Conservation (phyloP, 2,329 filamentous ascomycete species). For the Fragosphaeria purpurea region DNA sequence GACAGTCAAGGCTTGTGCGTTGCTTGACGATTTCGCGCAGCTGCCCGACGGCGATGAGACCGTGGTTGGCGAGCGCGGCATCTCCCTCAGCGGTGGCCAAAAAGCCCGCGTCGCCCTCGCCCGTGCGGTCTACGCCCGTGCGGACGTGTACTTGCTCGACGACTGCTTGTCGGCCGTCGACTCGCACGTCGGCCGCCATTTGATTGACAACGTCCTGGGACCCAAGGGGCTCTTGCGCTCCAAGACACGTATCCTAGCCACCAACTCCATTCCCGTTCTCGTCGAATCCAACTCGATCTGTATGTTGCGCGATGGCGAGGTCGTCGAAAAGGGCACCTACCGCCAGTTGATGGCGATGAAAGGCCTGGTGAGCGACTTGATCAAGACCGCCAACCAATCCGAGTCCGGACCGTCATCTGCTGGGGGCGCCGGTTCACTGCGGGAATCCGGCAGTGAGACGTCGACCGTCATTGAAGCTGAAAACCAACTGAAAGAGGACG, state of each 20-base stretch:
- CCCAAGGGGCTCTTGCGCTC: constrained; percentile 68
- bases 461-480: constrained; percentile 47
- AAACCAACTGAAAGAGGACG: constrained; percentile 51
- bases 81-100: constrained; percentile 90
- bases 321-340: constrained; percentile 84
- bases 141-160: constrained; percentile 92
- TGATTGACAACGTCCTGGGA: constrained; percentile 90
- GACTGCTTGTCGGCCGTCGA: constrained; percentile 96
- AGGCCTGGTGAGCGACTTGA: constrained; percentile 74
- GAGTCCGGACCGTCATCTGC: constrained; percentile 30
- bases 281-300: constrained; percentile 83
- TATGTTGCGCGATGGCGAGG: constrained; percentile 70
- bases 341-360: constrained; percentile 88
- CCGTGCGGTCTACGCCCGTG: constrained; percentile 87
- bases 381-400: constrained; percentile 63
- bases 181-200: constrained; percentile 87
- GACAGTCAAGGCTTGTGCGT: constrained; percentile 82
- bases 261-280: constrained; percentile 87
- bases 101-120: constrained; percentile 90
- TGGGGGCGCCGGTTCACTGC: constrained; percentile 4
- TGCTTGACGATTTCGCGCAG: constrained; percentile 81
- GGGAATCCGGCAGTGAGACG: constrained; percentile 38
- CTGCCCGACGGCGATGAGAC: constrained; percentile 95
- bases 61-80: constrained; percentile 91
- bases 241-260: constrained; percentile 88